These are phyloP conservation scores for Globisporangium megalacanthum DNA, from an alignment of 352 stramenopile genomes.

Conservation along the genomic window DNA sequence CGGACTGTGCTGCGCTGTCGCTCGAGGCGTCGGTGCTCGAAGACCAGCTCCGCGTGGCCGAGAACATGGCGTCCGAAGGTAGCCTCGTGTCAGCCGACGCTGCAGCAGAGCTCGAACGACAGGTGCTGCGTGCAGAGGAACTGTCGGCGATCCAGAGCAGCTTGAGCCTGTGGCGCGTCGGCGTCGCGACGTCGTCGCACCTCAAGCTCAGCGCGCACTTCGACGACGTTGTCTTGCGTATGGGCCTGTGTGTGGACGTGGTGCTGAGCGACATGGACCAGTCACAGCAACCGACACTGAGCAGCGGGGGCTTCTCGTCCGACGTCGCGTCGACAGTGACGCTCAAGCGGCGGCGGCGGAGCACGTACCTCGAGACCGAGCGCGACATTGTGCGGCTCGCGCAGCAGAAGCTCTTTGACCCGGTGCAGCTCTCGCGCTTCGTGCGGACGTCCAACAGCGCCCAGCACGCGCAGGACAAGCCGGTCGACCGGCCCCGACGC, in stretches of 20 bases:
- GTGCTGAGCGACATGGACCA: conserved; percentile 11
- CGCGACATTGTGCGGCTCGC: conserved; percentile 39
- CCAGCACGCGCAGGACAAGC: conserved; percentile 19
- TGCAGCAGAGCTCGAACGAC: conserved; percentile 32
- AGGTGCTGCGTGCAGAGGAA: conserved; percentile 46
- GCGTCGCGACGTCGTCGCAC: conserved; percentile 35
- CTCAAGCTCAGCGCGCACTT: conserved; percentile 39
- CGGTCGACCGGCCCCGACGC: conserved; percentile 13
- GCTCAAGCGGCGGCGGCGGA: conserved; percentile 17
- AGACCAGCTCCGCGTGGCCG: conserved; percentile 53
- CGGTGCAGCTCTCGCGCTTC: conserved; percentile 23
- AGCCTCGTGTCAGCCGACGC: conserved; percentile 12
- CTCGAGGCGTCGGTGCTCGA: conserved; percentile 63
- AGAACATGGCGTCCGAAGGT: conserved; percentile 24
- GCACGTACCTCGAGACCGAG: conserved; percentile 31
- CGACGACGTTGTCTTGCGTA: conserved; percentile 42
- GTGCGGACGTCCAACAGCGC: conserved; percentile 9
- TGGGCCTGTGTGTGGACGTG: conserved; percentile 37
- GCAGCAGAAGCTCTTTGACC: conserved; percentile 47
- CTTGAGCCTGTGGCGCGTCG: conserved; percentile 42
- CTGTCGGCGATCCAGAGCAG: conserved; percentile 48
- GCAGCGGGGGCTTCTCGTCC: conserved; percentile 14
- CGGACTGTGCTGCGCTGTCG: conserved; percentile 48
- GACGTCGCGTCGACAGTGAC: conserved; percentile 19
- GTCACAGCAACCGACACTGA: neutral